Percentiles rank a stretch among this genome's conserved stretches.
Conservation (phyloP, 495 filamentous ascomycete genomes). For the Penicillium arizonense region DNA sequence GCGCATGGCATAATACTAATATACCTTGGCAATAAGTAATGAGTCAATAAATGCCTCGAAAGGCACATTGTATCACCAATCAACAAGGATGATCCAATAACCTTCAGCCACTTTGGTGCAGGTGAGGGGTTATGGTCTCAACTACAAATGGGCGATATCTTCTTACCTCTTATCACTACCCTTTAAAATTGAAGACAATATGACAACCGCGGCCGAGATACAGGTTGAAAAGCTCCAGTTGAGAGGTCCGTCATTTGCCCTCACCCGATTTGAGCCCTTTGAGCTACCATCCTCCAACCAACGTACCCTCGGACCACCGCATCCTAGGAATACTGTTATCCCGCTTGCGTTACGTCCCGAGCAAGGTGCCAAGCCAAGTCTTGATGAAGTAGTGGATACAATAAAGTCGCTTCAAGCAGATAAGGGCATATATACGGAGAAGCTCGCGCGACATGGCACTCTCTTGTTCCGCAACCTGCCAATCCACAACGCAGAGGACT, state of each 20-base stretch:
- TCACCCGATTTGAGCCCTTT: slow-evolving; percentile 57
- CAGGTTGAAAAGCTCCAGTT: slow-evolving; percentile 2
- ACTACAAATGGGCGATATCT: background rate
- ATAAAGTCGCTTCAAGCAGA: slow-evolving; percentile 50
- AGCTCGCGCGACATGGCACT: slow-evolving; percentile 48
- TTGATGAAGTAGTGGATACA: slow-evolving; percentile 30
- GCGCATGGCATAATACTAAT: slow-evolving; percentile 10
- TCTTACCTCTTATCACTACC: background rate
- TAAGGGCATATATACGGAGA: slow-evolving; percentile 52
- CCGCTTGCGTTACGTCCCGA: slow-evolving; percentile 42
- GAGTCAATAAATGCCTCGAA: background rate
- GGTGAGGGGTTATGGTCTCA: too few relatives aligned
- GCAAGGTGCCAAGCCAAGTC: slow-evolving; percentile 10
- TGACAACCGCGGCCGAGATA: slow-evolving; percentile 9
- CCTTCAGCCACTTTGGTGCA: slow-evolving; percentile 5
- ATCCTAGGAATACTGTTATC: slow-evolving; percentile 37
- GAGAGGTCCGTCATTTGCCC: background rate
- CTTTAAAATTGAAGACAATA: background rate
- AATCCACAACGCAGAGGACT: slow-evolving; percentile 35
- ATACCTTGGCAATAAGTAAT: background rate
- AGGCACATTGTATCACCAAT: background rate
- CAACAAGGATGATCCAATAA: background rate
- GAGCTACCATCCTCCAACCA: slow-evolving; percentile 60
- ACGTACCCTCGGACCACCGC: slow-evolving; percentile 36
- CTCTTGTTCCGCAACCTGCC: slow-evolving; percentile 34